Evolutionary conservation across 2,329 filamentous ascomycete genomes (phyloP).

Genomic region (Metarhizium album): DNA sequence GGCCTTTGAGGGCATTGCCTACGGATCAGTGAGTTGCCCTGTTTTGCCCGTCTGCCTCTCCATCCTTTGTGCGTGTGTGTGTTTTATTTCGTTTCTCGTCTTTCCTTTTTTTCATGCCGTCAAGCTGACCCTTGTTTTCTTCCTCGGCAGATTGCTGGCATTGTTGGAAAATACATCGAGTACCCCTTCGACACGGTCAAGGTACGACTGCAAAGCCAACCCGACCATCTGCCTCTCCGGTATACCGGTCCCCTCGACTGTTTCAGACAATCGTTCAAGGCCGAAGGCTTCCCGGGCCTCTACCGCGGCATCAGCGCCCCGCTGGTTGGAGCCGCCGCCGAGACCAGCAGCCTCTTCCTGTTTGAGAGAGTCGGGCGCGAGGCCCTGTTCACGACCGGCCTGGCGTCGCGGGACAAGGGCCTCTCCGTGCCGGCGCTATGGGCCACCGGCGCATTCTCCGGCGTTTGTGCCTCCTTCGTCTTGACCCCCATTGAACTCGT

Average conservation of each 20-base stretch:
- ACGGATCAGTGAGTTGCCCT: constrained; percentile 60
- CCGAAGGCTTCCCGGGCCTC: constrained; percentile 69
- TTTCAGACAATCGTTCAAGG: constrained; percentile 73
- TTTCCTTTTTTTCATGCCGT: neutral
- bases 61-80: no score
- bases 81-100: neutral
- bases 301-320: constrained; percentile 93
- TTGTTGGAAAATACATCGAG: constrained; percentile 91
- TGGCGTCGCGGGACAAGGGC: constrained; percentile 40
- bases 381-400: constrained; percentile 43
- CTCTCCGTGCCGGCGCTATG: constrained; percentile 68
- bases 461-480: constrained; percentile 79
- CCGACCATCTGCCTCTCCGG: constrained; percentile 66
- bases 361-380: constrained; percentile 71
- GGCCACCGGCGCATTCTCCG: constrained; percentile 74
- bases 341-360: constrained; percentile 88
- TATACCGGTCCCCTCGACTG: constrained; percentile 88
- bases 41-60: neutral
- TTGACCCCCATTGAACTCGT: constrained; percentile 94
- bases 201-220: constrained; percentile 92
- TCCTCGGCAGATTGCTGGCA: constrained; percentile 59
- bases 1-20: constrained; percentile 75
- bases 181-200: constrained; percentile 99
- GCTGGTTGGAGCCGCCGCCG: constrained; percentile 78
- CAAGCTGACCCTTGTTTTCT: constrained; percentile 2